A percentile compares a stretch with the other conserved stretches of the same genome.
Evolutionary conservation across 768 basidiomycete species (phyloP).

Genomic region (Amylocystis lapponica): DNA sequence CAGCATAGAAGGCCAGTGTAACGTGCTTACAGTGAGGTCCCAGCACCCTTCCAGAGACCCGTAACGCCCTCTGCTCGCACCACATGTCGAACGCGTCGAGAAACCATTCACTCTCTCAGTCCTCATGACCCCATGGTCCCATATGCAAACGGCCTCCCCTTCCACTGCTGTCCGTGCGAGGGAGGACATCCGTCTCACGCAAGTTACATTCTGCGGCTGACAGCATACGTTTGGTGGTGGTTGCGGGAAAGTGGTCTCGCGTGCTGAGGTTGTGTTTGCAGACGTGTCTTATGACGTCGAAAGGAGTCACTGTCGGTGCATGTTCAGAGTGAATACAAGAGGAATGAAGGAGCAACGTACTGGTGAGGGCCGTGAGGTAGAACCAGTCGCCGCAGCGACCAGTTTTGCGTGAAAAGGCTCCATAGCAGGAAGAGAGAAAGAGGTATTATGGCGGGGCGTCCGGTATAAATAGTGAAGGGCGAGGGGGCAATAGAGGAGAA

Average conservation of each 20-base stretch:
- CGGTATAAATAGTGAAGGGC: neutral
- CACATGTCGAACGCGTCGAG: conserved; percentile 80
- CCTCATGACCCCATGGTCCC: conserved; percentile 66
- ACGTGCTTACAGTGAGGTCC: conserved; percentile 73
- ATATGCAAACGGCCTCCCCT: conserved; percentile 72
- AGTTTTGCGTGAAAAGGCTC: conserved; percentile 75
- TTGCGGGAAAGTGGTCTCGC: conserved; percentile 35
- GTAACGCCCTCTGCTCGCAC: conserved; percentile 73
- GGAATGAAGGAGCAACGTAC: conserved; percentile 34
- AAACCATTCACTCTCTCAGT: conserved; percentile 80
- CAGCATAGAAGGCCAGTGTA: conserved; percentile 5
- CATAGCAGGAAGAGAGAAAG: conserved; percentile 34
- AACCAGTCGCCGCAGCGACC: conserved; percentile 73
- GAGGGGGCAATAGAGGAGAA: neutral
- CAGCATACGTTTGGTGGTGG: conserved; percentile 59
- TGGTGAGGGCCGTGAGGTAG: conserved; percentile 81
- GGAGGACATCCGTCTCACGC: conserved; percentile 77
- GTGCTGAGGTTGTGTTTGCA: conserved; percentile 89
- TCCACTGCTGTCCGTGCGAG: conserved; percentile 49
- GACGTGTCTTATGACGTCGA: conserved; percentile 96
- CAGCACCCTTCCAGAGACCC: conserved; percentile 94
- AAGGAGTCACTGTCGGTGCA: conserved; percentile 82
- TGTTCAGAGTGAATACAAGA: neutral
- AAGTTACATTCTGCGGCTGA: conserved; percentile 48
- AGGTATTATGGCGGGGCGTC: neutral